Percentiles rank a stretch among this genome's conserved stretches.
These are phyloP conservation scores for Suillus brevipes DNA, from an alignment of 768 basidiomycete species.

Conservation along the genomic window DNA sequence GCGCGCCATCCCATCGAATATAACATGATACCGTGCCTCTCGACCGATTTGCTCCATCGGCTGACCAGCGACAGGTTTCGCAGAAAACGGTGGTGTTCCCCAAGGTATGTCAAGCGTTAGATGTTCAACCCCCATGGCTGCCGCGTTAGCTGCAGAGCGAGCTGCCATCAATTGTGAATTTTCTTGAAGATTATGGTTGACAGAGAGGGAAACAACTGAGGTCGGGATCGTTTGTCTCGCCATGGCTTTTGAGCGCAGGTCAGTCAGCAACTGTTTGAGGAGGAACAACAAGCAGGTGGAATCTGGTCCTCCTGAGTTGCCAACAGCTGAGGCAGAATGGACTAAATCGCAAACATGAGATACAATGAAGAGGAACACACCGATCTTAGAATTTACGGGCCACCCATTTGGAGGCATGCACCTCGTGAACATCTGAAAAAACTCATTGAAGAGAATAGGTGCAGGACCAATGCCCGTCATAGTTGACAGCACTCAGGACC, in stretches of 20 bases:
- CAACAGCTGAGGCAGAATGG: slow-evolving; percentile 50
- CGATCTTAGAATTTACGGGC: slow-evolving; percentile 39
- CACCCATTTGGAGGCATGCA: slow-evolving; percentile 54
- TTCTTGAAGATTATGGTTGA: slow-evolving; percentile 71
- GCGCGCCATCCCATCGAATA: slow-evolving; percentile 49
- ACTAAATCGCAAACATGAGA: neutral
- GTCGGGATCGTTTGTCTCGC: slow-evolving; percentile 18
- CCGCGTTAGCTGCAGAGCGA: slow-evolving; percentile 45
- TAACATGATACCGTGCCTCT: slow-evolving; percentile 51
- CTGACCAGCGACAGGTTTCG: slow-evolving; percentile 37
- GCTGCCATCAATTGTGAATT: slow-evolving; percentile 57
- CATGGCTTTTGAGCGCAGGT: slow-evolving; percentile 16
- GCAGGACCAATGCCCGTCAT: slow-evolving; percentile 2
- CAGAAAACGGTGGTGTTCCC: slow-evolving; percentile 53
- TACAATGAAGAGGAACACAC: slow-evolving; percentile 29
- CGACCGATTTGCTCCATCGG: slow-evolving; percentile 61
- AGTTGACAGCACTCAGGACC: neutral
- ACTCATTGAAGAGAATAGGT: slow-evolving; percentile 51
- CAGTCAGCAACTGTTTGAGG: slow-evolving; percentile 44
- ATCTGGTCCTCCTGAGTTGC: slow-evolving; percentile 82
- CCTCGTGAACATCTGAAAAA: slow-evolving; percentile 44
- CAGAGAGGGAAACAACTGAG: slow-evolving; percentile 55
- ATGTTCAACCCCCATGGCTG: slow-evolving; percentile 45
- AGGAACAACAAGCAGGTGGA: slow-evolving; percentile 79
- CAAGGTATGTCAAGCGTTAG: slow-evolving; percentile 53